These are phyloP conservation scores for Cubamyces sp. DNA, from an alignment of 768 basidiomycete genomes.

Conservation along the genomic window DNA sequence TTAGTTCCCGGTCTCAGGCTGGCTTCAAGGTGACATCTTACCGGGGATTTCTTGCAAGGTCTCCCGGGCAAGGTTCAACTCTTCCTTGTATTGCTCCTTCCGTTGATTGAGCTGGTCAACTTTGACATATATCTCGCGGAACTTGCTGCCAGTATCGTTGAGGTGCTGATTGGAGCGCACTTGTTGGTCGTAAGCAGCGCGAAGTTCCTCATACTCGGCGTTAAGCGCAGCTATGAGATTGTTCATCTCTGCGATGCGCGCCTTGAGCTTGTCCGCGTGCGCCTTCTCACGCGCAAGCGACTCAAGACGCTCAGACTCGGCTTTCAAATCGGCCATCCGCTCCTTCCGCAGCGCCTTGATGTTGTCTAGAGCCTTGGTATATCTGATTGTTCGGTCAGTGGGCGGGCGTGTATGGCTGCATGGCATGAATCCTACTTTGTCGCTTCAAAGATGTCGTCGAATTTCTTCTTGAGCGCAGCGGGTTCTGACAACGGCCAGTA, in stretches of 20 bases:
- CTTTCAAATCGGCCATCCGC: slow-evolving; percentile 85
- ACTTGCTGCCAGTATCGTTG: slow-evolving; percentile 81
- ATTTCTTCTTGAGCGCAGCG: slow-evolving; percentile 93
- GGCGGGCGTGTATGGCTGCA: not conserved
- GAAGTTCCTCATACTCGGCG: slow-evolving; percentile 71
- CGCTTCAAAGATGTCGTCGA: slow-evolving; percentile 99
- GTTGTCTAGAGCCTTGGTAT: slow-evolving; percentile 94
- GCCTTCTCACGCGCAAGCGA: slow-evolving; percentile 80
- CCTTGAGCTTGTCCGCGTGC: slow-evolving; percentile 82
- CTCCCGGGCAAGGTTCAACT: slow-evolving; percentile 63
- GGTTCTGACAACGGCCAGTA: slow-evolving; percentile 98
- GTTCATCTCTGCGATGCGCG: slow-evolving; percentile 63
- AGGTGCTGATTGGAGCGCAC: slow-evolving; percentile 76
- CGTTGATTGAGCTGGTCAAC: slow-evolving; percentile 65
- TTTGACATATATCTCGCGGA: slow-evolving; percentile 81
- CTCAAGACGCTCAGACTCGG: slow-evolving; percentile 86
- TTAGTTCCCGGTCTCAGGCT: slow-evolving; percentile 40
- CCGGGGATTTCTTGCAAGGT: slow-evolving; percentile 61
- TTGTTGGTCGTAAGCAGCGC: slow-evolving; percentile 63
- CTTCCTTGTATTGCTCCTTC: slow-evolving; percentile 61
- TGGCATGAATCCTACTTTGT: slow-evolving; percentile 64
- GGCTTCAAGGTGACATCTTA: slow-evolving; percentile 36
- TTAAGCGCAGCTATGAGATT: slow-evolving; percentile 70
- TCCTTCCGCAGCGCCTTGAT: slow-evolving; percentile 93
- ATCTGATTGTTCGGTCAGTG: slow-evolving; percentile 51